Evolutionary conservation across 1,284 basidiomycete genomes (phyloP).

Genomic region (Mycena citricolor): DNA sequence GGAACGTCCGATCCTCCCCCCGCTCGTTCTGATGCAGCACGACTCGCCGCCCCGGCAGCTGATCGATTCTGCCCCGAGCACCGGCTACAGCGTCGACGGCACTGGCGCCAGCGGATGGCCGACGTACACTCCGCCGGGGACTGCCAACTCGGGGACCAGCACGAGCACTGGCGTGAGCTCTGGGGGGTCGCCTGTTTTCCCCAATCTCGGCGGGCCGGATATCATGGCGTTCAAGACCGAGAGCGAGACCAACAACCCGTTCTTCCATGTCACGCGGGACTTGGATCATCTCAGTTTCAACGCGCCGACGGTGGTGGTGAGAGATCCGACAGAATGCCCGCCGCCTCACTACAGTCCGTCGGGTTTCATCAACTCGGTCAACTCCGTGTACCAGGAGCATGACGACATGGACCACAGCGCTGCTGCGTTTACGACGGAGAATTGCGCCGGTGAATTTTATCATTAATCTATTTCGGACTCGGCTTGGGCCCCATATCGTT

Average conservation of each 20-base stretch:
- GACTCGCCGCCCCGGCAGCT: slow-evolving; percentile 33
- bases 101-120: slow-evolving; percentile 47
- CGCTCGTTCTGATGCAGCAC: slow-evolving; percentile 32
- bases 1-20: slow-evolving; percentile 40
- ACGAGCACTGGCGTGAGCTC: slow-evolving; percentile 41
- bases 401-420: slow-evolving; percentile 22
- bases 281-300: slow-evolving; percentile 45
- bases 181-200: slow-evolving; percentile 43
- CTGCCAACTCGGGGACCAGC: slow-evolving; percentile 45
- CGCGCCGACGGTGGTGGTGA: slow-evolving; percentile 32
- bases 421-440: slow-evolving; percentile 20
- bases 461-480: slow-evolving; percentile 21
- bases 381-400: slow-evolving; percentile 14
- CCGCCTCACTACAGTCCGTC: slow-evolving; percentile 16
- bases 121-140: slow-evolving; percentile 57
- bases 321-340: slow-evolving; percentile 20
- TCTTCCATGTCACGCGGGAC: slow-evolving; percentile 40
- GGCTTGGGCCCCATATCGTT: too few species aligned
- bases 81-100: slow-evolving; percentile 46
- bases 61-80: slow-evolving; percentile 49
- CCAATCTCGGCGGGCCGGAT: slow-evolving; percentile 29
- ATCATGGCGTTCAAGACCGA: slow-evolving; percentile 33
- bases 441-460: slow-evolving; percentile 18
- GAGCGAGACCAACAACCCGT: slow-evolving; percentile 33
- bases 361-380: slow-evolving; percentile 13